Evolutionary conservation across 2,329 filamentous ascomycete species (phyloP), one percentile per base, ranked within the genome.

Genomic region (Fusarium phyllophilum): DNA sequence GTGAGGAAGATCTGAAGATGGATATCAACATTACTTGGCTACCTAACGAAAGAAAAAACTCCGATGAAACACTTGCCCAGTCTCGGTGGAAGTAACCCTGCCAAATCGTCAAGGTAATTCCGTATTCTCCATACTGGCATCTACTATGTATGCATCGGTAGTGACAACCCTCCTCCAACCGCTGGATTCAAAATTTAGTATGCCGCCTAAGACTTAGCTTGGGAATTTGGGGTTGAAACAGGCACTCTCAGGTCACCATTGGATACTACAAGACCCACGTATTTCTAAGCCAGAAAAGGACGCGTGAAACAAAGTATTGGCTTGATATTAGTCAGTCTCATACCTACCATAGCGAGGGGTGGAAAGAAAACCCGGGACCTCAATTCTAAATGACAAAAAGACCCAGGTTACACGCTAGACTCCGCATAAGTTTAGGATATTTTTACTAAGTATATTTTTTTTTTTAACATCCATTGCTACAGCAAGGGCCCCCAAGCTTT

Each of bases 231-330:
- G 39, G 31, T 54, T 74, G 68, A 75, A 76, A 76, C 62, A 74
- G 58, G 73, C 55, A 59, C 68, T 70, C 41, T 39, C 24, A 44
- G 55, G 58, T 68, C 39, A 49, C 42, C 46, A 77, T 77, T 77
- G 75, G 71, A 38, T 52, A 34, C 26, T 24, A 17, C 17, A 46
- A 51, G 56, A 68, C 59, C 64, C 52, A 62, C 57, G 56, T 68
- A 34, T 60, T 54, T 52, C 36, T 63, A 66, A 73, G 59, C 62
- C 62, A 65, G 66, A 74, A 73, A 58, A 73, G 68, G 62, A 70
- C 62, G 66, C 54, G 66, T 77, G 73, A 77, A 77, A 77, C 73
- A 65, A 54, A 68, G 36, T 36, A 36, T 36, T 52, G 36, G 46
- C 51, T 60, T 51, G 22, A 34, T 34, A 24, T 34, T 33, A 34